Base-by-base conservation (phyloP, 2,329 filamentous ascomycete genomes). In the Botrytis sinoallii region DNA sequence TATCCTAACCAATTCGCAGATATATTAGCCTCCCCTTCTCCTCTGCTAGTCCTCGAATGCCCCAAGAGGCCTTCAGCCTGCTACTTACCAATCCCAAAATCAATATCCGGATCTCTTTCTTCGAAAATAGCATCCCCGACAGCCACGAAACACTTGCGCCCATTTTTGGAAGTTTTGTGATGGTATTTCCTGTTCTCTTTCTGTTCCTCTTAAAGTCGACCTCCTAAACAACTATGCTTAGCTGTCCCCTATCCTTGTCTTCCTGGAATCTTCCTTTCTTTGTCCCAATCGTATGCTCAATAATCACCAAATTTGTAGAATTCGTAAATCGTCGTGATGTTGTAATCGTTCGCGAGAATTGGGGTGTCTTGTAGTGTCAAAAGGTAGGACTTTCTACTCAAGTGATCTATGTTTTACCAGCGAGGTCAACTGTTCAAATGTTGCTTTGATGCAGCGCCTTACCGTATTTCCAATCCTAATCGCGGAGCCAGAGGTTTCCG, bases 71-170 rank as follows among this genome's bases (percentile, higher is more conserved):
- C 46, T 65, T 32, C 42, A 65, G 42, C 32, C 60, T 65, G 69
- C 71, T 63, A 82, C 91, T 79, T 91, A 98, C 95, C 84, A 98
- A 89, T 80, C 95, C 95, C 75, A 98, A 85, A 78, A 98, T 98
- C 83, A 99, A 85, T 85, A 99, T 99, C 79, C 96, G 88, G 77
- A 98, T 98, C 85, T 99, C 96, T 86, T 98, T 99, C 87, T 98
- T 98, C 60, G 93, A 86, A 91, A 92, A 98, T 76, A 97, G 80
- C 75, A 97, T 85, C 83, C 85, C 84, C 71, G 92, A 93, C 80
- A 94, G 85, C 89, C 89, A 91, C 82, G 89, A 91, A 82, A 91
- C 85, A 79, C 87, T 86, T 77, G 88, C 85, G 80, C 89, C 89
- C 89, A 91, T 91, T 74, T 83, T 73, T 70, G 70, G 70, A 76